Percentiles rank a stretch among this genome's conserved stretches.
These are phyloP conservation scores for Schizosaccharomyces japonicus DNA, from an alignment of 805 yeast species.

Conservation along the genomic window DNA sequence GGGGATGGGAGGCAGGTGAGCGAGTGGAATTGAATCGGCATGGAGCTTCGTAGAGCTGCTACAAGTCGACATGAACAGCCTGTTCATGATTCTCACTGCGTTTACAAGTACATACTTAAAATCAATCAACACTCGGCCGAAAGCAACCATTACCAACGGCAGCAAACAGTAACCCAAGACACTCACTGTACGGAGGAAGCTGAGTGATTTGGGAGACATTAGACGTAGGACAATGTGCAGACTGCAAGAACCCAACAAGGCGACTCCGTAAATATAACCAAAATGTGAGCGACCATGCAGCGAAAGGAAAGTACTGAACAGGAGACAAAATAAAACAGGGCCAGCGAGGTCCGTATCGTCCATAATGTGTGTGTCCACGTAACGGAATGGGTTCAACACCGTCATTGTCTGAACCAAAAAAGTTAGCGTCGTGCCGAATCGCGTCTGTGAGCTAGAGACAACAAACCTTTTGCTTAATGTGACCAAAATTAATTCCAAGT, in stretches of 20 bases:
- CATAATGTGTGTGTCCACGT: conserved; percentile 48
- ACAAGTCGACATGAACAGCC: no score
- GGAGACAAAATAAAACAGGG: conserved; percentile 65
- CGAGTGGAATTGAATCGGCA: no score
- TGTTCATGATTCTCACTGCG: no score
- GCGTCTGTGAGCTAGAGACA: background rate
- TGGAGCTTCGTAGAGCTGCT: no score
- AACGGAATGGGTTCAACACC: conserved; percentile 55
- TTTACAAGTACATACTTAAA: conserved; percentile 35
- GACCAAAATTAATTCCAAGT: conserved; percentile 74
- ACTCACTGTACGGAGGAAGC: conserved; percentile 50
- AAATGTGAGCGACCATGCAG: conserved; percentile 60
- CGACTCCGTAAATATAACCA: conserved; percentile 92
- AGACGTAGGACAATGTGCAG: conserved; percentile 64
- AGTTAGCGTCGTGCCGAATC: background rate
- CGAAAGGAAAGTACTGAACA: conserved; percentile 55
- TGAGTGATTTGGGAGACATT: conserved; percentile 37
- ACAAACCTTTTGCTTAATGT: conserved; percentile 40
- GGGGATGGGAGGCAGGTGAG: no score
- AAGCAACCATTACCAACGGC: conserved; percentile 62
- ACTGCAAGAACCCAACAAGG: conserved; percentile 67
- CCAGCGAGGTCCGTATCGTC: conserved; percentile 88
- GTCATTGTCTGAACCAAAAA: conserved; percentile 32
- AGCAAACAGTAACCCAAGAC: conserved; percentile 83
- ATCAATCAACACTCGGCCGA: conserved; percentile 38